Evolutionary conservation across 2,329 filamentous ascomycete genomes (phyloP), one percentile per base, ranked within the genome.

Genomic region (Ceratocystis lukuohia): DNA sequence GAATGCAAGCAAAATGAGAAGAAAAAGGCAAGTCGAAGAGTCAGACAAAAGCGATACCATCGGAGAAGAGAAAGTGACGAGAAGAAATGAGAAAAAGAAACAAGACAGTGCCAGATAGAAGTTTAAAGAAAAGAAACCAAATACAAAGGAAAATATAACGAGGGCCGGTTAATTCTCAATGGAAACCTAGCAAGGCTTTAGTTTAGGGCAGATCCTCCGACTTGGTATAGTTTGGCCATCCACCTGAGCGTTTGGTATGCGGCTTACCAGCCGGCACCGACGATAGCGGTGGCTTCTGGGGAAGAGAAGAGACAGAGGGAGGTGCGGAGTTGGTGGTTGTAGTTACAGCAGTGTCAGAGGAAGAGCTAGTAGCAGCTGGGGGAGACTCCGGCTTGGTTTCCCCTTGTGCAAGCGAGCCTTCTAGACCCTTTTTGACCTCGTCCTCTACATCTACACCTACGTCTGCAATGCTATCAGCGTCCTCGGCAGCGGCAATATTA

Each of bases 321-420:
- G 50, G 12, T 20, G 17, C 22, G 25, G 50, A 25, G 12, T 1
- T 25, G 50, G 50, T 12, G 37, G 12, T 41, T 41, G 37, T 15
- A 41, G 37, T 41, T 41, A 12, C 12, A 37, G 28, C 56, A 33
- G n/a, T 20, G 77, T 76, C 20, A 77, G 70, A 22, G 8, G 48
- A 10, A 50, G 48, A 53, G 8, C 20, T 12, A 28, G 48, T 17
- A 76, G 77, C 37, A 59, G 56, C 56, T 1, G 56, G 28, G 22
- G 75, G 71, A 25, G 73, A 75, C 17, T 76, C 74, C 56, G 76
- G 75, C 44, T 76, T 76, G 46, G 77, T 73, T n/a, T 74, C 64
- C 33, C 61, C 64, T 17, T 45, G 70, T 64, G 74, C 75, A 59
- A 59, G 7, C 25, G 56, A 59, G 56, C 56, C 22, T n/a, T 59